Base-by-base conservation (phyloP, 495 filamentous ascomycete genomes). In the Hypoxylon lenormandii region DNA sequence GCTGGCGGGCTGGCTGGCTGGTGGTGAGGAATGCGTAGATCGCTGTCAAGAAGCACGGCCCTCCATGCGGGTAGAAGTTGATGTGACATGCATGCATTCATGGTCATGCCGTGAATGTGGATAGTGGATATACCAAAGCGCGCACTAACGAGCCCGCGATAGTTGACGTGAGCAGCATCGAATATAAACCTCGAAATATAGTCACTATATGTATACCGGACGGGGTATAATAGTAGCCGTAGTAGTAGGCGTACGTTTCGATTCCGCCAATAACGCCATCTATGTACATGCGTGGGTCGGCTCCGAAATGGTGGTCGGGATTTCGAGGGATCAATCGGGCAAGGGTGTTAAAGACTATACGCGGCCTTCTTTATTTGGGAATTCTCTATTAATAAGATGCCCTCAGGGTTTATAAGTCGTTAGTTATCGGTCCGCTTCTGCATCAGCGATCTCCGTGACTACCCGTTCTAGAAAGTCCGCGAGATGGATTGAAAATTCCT, bases 11-110 rank as follows among this genome's bases (percentile, higher is more conserved):
- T n/a, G 49, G 51, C 33, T 40, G 33, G 33, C 38, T 37, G 42
- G 22, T 55, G 45, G 60, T 61, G 40, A 71, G 22, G 57, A 71
- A 36, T 5, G 19, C 22, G 47, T 26, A 64, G 61, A 71, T 66
- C 56, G 57, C 62, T 71, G 56, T 57, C 51, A 47, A 60, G 28
- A 46, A 62, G 68, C 68, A 70, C 61, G 67, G 61, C 45, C 60
- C 50, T 62, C 52, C n/a, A 60, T 65, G 56, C 61, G 60, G 66
- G 60, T 64, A 64, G 66, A 11, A 70, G 37, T 70, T 60, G 61
- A 70, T 60, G 68, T 66, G 68, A 66, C 62, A 56, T 66, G 68
- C 68, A 71, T 71, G 62, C 57, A 66, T 66, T 51, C 13, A 58
- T 53, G 62, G 57, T 71, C 68, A 71, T 47, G 40, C 54, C 42